These are phyloP conservation scores for Venturia aucupariae DNA, from an alignment of 2,329 filamentous ascomycete species.

Conservation along the genomic window DNA sequence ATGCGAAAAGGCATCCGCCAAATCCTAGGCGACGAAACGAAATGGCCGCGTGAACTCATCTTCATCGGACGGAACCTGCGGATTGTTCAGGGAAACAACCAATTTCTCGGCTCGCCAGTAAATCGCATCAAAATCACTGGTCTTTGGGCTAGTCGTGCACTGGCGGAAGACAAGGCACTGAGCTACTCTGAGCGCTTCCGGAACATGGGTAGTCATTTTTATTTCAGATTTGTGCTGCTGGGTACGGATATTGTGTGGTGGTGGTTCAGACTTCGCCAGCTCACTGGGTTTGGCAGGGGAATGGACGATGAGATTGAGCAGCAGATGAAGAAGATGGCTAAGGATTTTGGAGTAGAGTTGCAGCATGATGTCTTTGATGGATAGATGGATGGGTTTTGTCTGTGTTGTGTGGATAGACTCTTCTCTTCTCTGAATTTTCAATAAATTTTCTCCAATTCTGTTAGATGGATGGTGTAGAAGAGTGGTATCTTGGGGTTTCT, in stretches of 20 bases:
- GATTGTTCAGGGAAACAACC: constrained; percentile 89
- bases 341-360: constrained; percentile 84
- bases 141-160: constrained; percentile 73
- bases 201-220: constrained; percentile 65
- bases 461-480: too few relatives aligned
- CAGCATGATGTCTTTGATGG: constrained; percentile 86
- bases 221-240: constrained; percentile 73
- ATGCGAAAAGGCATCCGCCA: constrained; percentile 65
- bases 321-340: constrained; percentile 78
- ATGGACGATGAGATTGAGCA: constrained; percentile 94
- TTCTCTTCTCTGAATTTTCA: neutral
- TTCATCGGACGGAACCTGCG: constrained; percentile 88
- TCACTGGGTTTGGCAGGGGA: constrained; percentile 64
- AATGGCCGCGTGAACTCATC: constrained; percentile 83
- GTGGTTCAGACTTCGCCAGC: constrained; percentile 67
- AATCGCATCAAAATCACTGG: constrained; percentile 92
- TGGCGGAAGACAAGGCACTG: constrained; percentile 66
- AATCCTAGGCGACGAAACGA: constrained; percentile 74
- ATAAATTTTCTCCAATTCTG: too few relatives aligned
- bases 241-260: constrained; percentile 76
- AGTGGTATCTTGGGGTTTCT: too few relatives aligned
- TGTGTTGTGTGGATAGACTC: neutral
- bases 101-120: constrained; percentile 79
- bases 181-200: constrained; percentile 51
- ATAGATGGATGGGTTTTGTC: constrained; percentile 29